A percentile compares a stretch with the other conserved stretches of the same genome.
Evolutionary conservation across 176 grass and related monocot genomes (phyloP).

Genomic region (Aegilops tauschii): DNA sequence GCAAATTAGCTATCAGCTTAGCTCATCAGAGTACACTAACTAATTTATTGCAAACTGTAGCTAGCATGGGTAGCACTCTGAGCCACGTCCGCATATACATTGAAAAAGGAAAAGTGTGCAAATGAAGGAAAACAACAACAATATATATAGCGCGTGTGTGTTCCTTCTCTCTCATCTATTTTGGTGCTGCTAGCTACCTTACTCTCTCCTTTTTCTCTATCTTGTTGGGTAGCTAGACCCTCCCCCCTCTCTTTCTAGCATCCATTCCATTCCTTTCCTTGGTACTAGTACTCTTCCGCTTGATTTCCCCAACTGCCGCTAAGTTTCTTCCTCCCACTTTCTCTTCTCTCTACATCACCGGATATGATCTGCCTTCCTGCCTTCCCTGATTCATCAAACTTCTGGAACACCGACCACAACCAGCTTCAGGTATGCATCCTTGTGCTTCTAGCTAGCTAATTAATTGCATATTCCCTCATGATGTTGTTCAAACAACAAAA

Average conservation of each 20-base stretch:
- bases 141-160: not conserved
- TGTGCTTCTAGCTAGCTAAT: not conserved
- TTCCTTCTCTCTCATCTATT: not conserved
- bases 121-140: too few species aligned
- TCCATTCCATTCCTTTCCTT: too few species aligned
- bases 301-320: too few species aligned
- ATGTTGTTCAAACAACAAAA: not conserved
- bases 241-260: not conserved
- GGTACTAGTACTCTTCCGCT: too few species aligned
- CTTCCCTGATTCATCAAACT: conserved; percentile 47
- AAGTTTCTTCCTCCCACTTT: not conserved
- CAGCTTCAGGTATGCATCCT: conserved; percentile 18
- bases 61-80: too few species aligned
- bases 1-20: too few species aligned
- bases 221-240: not conserved
- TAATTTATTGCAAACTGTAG: too few species aligned
- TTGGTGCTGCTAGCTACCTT: too few species aligned
- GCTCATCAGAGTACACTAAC: too few species aligned
- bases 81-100: too few species aligned
- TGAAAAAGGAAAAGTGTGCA: too few species aligned
- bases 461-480: not conserved
- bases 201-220: not conserved
- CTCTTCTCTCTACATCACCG: not conserved
- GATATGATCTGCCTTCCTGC: conserved; percentile 42
- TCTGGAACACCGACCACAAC: conserved; percentile 38